phyloP scores from a whole-genome alignment of 768 basidiomycete species.

The Gloeophyllum trabeum region DNA sequence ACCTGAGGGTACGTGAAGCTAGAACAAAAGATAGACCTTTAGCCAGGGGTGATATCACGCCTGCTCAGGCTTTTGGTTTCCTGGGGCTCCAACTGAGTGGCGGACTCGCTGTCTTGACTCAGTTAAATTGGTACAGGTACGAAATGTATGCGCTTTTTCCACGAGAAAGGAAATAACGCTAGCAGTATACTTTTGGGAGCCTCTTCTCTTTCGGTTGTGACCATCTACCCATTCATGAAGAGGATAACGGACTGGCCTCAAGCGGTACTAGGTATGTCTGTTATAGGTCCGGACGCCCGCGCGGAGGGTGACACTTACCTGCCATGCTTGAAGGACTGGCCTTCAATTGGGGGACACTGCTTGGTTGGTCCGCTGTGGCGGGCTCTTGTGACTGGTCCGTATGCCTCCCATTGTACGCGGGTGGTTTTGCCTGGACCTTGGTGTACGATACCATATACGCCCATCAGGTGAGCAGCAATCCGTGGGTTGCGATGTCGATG shows the following conservation, averaged over 20 bases:
- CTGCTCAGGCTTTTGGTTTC: conserved; percentile 67
- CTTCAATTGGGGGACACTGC: conserved; percentile 94
- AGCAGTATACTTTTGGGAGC: conserved; percentile 84
- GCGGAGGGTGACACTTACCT: too few species aligned
- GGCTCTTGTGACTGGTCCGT: conserved; percentile 73
- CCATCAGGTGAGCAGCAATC: conserved; percentile 56
- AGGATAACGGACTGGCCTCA: conserved; percentile 96
- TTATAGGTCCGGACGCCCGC: too few species aligned
- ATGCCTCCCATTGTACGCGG: conserved; percentile 81
- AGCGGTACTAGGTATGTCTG: conserved; percentile 78
- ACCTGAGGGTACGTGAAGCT: conserved; percentile 32
- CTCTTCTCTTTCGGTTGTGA: conserved; percentile 79
- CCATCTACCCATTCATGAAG: conserved; percentile 94
- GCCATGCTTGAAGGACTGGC: conserved; percentile 89
- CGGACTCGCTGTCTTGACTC: conserved; percentile 78
- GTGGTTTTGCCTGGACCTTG: conserved; percentile 87
- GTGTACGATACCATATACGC: conserved; percentile 98
- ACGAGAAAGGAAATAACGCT: background rate
- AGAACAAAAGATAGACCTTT: conserved; percentile 85
- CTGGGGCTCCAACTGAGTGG: conserved; percentile 72
- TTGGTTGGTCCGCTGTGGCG: conserved; percentile 93
- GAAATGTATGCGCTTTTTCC: conserved; percentile 9
- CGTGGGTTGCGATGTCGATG: background rate
- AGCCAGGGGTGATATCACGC: conserved; percentile 71
- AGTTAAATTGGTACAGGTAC: conserved; percentile 93